Percentiles rank a stretch among this genome's conserved stretches.
Evolutionary conservation across 179 eudicot species (phyloP).

Genomic region (Monotropa hypopitys): DNA sequence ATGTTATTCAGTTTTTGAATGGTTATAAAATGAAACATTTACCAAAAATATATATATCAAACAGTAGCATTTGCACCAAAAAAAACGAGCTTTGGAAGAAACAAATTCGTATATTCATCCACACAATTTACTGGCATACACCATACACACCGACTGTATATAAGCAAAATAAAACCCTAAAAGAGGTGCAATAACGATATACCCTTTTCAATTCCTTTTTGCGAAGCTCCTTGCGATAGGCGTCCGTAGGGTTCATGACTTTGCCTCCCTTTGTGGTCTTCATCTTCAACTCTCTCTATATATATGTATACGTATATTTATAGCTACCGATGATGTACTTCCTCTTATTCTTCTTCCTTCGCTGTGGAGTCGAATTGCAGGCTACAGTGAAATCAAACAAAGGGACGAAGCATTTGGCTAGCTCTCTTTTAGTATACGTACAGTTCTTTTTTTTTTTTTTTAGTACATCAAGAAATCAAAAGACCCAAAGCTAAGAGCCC

Average conservation of each 20-base stretch:
- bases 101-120: neutral
- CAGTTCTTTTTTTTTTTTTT: neutral
- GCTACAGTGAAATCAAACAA: neutral
- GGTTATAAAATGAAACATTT: neutral
- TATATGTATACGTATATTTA: neutral
- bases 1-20: too few relatives aligned
- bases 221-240: slow-evolving; percentile 92
- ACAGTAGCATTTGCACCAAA: neutral
- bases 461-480: too few relatives aligned
- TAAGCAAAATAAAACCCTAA: neutral
- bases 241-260: slow-evolving; percentile 94
- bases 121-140: neutral
- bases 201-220: slow-evolving; percentile 87
- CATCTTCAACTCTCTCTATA: slow-evolving; percentile 28
- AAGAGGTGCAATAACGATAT: neutral
- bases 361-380: neutral
- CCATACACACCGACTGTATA: neutral
- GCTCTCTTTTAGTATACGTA: neutral
- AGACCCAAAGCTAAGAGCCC: too few relatives aligned
- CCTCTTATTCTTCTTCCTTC: neutral
- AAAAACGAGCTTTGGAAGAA: neutral
- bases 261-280: slow-evolving; percentile 98
- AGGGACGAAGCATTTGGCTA: neutral
- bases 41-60: neutral
- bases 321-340: neutral